phyloP scores from a whole-genome alignment of 2,329 filamentous ascomycete species.

The Bipolaris oryzae region DNA sequence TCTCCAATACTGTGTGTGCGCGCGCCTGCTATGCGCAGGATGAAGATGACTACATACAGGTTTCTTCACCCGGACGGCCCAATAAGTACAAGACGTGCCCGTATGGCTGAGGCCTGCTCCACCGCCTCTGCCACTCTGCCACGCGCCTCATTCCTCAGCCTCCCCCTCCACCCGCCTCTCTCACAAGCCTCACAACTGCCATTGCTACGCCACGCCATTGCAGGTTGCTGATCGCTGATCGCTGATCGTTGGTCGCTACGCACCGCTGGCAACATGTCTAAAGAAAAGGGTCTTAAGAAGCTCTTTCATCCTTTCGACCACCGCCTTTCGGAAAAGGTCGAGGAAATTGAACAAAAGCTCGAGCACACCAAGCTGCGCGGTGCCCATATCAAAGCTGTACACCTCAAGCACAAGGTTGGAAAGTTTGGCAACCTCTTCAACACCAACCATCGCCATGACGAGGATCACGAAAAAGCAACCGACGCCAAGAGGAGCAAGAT shows the following conservation, averaged over 20 bases:
- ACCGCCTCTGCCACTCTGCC: constrained; percentile 14
- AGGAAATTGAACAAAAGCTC: constrained; percentile 52
- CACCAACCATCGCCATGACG: constrained; percentile 87
- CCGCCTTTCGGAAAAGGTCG: constrained; percentile 32
- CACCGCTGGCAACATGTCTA: constrained; percentile 29
- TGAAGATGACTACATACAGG: constrained; percentile 35
- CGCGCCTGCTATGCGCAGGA: constrained; percentile 15
- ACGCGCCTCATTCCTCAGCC: constrained; percentile 30
- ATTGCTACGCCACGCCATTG: constrained; percentile 11
- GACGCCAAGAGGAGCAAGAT: constrained; percentile 80
- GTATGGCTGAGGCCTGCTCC: constrained; percentile 19
- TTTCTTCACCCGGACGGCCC: constrained; percentile 19
- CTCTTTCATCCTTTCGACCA: constrained; percentile 49
- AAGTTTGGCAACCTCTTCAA: constrained; percentile 77
- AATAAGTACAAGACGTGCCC: constrained; percentile 32
- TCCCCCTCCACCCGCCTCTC: constrained; percentile 10
- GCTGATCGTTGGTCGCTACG: constrained; percentile 19
- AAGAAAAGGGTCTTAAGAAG: constrained; percentile 41
- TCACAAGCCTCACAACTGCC: constrained; percentile 15
- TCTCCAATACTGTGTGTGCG: neutral
- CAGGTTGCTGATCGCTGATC: constrained; percentile 21
- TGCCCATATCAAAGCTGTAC: constrained; percentile 59
- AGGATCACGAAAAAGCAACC: constrained; percentile 83
- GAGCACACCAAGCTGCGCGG: constrained; percentile 56
- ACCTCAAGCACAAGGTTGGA: constrained; percentile 67